A percentile compares a stretch with the other conserved stretches of the same genome.
These are phyloP conservation scores for Dendrobium catenatum DNA, from an alignment of 106 monocot genomes.

Conservation along the genomic window DNA sequence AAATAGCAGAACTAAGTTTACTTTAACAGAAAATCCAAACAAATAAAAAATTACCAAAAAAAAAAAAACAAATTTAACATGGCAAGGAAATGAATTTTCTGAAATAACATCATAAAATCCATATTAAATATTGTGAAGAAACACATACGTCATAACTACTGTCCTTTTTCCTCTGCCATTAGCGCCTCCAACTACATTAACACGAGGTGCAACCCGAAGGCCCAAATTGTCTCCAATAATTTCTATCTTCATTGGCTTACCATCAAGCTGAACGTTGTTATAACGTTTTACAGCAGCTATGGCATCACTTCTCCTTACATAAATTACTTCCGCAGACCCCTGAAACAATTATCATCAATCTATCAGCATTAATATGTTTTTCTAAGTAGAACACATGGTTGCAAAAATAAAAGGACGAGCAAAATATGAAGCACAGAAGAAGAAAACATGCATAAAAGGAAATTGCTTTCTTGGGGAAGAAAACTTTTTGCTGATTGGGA, in stretches of 20 bases:
- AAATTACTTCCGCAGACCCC: constrained; percentile 92
- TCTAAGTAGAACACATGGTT: no score
- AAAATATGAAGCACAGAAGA: no score
- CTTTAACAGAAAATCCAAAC: background rate
- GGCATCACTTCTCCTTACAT: constrained; percentile 74
- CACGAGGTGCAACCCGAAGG: constrained; percentile 42
- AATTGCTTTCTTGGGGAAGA: no score
- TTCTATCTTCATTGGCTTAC: constrained; percentile 94
- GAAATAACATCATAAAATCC: background rate
- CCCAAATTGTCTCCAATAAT: constrained; percentile 55
- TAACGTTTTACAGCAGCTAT: constrained; percentile 82
- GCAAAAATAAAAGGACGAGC: no score
- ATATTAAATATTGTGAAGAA: background rate
- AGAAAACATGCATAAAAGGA: no score
- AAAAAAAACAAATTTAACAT: background rate
- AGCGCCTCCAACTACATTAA: constrained; percentile 54
- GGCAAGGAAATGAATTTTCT: background rate
- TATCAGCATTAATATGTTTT: background rate
- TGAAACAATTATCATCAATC: constrained; percentile 15
- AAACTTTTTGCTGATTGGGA: no score
- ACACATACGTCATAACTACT: constrained; percentile 71
- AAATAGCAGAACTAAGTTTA: background rate
- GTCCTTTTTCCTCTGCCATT: constrained; percentile 72
- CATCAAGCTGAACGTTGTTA: constrained; percentile 95
- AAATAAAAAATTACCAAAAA: background rate